A percentile compares a stretch with the other conserved stretches of the same genome.
Evolutionary conservation across 2,329 filamentous ascomycete genomes (phyloP).

Genomic region (Cadophora gregata): DNA sequence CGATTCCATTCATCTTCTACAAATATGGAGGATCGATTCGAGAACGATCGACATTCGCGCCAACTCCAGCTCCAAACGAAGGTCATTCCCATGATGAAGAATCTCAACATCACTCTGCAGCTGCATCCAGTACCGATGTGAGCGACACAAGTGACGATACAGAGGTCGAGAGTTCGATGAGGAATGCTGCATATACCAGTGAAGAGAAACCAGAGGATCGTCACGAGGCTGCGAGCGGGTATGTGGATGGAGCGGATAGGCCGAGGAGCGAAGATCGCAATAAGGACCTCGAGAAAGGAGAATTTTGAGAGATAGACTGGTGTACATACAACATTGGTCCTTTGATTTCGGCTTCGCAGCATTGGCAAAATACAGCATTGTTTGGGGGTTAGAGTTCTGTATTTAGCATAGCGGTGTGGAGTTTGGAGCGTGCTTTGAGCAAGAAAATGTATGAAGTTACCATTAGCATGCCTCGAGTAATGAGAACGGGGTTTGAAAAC

Average conservation of each 20-base stretch:
- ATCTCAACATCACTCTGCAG: not conserved
- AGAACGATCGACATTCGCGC: conserved; percentile 42
- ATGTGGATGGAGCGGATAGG: conserved; percentile 18
- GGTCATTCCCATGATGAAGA: not conserved
- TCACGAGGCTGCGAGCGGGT: conserved; percentile 9
- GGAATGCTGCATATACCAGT: not conserved
- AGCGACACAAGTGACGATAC: conserved; percentile 9
- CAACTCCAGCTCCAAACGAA: conserved; percentile 27
- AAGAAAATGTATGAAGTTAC: not conserved
- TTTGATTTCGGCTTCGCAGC: not conserved
- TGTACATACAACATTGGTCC: not conserved
- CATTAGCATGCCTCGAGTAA: not conserved
- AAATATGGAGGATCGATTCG: conserved; percentile 41
- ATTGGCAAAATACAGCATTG: too few relatives aligned
- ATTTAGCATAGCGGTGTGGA: conserved; percentile 1
- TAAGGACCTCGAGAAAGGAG: conserved; percentile 31
- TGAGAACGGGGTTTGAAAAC: not conserved
- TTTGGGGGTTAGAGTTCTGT: not conserved
- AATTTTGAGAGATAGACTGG: not conserved
- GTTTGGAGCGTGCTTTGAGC: not conserved
- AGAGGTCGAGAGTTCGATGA: conserved; percentile 3
- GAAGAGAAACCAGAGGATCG: not conserved
- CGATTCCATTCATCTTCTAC: conserved; percentile 43
- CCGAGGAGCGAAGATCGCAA: conserved; percentile 12
- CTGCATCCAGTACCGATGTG: conserved; percentile 1